Conservation (phyloP, 805 yeast genomes). For the Candida sithepensis region DNA sequence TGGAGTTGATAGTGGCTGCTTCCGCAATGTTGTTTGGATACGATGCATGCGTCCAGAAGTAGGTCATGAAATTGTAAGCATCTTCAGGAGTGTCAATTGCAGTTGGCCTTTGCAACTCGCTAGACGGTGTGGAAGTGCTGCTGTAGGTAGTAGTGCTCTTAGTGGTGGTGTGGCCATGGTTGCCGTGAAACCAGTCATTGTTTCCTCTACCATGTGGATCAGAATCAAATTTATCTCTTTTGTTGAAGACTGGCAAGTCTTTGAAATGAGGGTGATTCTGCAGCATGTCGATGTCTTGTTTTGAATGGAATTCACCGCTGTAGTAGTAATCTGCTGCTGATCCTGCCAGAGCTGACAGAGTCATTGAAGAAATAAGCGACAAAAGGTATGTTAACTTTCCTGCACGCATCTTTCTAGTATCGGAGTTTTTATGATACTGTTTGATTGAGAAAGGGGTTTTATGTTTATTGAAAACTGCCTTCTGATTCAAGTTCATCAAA, state of each 20-base stretch:
- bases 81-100: neutral
- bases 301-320: neutral
- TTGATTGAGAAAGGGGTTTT: slow-evolving; percentile 1
- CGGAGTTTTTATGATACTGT: too few species aligned
- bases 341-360: neutral
- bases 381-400: neutral
- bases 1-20: slow-evolving; percentile 20
- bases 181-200: neutral
- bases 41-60: neutral
- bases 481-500: too few species aligned
- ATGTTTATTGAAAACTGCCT: too few species aligned
- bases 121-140: neutral
- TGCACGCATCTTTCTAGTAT: too few species aligned
- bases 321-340: neutral
- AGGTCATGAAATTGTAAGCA: neutral
- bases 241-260: neutral
- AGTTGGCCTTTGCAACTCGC: neutral
- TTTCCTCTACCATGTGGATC: too few species aligned
- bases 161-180: neutral
- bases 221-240: neutral
- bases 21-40: slow-evolving; percentile 3
- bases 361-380: neutral
- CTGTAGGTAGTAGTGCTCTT: neutral
- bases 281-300: neutral
- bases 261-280: neutral